Base-by-base conservation (phyloP, 2,329 filamentous ascomycete genomes). In the Teratosphaeriaceae sp. region DNA sequence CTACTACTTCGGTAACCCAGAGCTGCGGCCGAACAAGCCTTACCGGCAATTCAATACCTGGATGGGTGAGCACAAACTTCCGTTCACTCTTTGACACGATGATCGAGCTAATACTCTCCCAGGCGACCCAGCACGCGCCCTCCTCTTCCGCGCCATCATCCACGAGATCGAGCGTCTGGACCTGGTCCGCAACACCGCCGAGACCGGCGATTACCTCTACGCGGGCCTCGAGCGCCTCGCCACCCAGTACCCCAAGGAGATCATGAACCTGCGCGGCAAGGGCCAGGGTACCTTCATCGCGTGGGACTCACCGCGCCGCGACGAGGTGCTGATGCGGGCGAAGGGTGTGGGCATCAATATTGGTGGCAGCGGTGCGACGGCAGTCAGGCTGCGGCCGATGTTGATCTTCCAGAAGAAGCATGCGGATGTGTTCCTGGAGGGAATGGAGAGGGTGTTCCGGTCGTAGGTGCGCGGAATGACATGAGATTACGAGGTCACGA, bases 31-130 rank as follows among this genome's bases (percentile, higher is more conserved):
- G 49, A 94, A 94, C 74, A 89, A 89, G 76, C 85, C 89, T 5
- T 95, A 94, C 74, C 82, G 88, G 49, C 88, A 95, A 69, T 95
- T 95, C 76, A 95, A 95, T 75, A 95, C 88, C 38, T 94, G 88
- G 88, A 94, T 94, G 84, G 49, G 54, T 55, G 40, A 54, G 53
- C 18, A 13, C 19, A 5, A 26, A 42, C 39, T 22, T 3, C 18
- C 5, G 26, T 8, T 8, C 8, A 27, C n/a, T 8, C 8, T n/a
- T n/a, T n/a, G n/a, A n/a, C n/a, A 13, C n/a, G 12, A 22, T 24
- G 6, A 2, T 19, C 16, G 22, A 29, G 50, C 38, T 29, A 15
- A 31, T 16, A n/a, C 8, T 19, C 9, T 30, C 27, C 5, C 39
- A 56, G 88, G 88, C 58, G 88, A 95, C 69, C 88, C 88, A 13